Base-by-base conservation (phyloP, 768 basidiomycete genomes). In the Chalciporus chontae region DNA sequence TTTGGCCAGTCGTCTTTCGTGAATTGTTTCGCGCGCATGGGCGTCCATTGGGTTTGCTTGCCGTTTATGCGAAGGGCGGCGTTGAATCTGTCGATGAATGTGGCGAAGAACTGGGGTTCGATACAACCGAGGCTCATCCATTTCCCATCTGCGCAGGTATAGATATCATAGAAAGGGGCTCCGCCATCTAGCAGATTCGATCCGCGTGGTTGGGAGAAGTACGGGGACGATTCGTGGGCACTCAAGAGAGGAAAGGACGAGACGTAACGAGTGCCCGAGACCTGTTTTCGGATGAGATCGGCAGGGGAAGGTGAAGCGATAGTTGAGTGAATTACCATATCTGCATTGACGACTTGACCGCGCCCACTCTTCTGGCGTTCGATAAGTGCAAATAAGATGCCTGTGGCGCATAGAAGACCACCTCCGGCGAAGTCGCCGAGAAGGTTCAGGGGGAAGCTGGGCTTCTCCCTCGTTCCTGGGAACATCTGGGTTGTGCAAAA, bases 381-480 rank as follows among this genome's bases (percentile, higher is more conserved):
- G 27, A 89, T 60, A 11, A 93, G 70, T 0, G 90, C 90, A 7
- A 90, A 73, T 10, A 93, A 73, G 45, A 91, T 82, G 5, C 89
- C 87, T 21, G 81, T 64, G 0, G 77, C 86, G 53, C 85, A 89
- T 53, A 80, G 76, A 24, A 89, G 64, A 7, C 89, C 88, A 5
- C 90, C 90, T 3, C 88, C 90, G 1, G 85, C 90, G 65, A 92
- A 91, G 60, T 91, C 90, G 10, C 83, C 88, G 5, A 92, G 73
- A 13, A 91, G 61, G 58, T 93, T 92, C 37, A 87, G 65, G 8
- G 90, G 90, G 50, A 85, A 86, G 31, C 66, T 69, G 0, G 90
- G 90, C 55, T 83, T 85, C 10, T 78, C 79, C 18, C 61, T 59
- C 1, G 73, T 69, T 8, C 87, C 85, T 36, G 88, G 86, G 10